phyloP scores from a whole-genome alignment of 495 filamentous ascomycete species.

The Zalerion maritima region DNA sequence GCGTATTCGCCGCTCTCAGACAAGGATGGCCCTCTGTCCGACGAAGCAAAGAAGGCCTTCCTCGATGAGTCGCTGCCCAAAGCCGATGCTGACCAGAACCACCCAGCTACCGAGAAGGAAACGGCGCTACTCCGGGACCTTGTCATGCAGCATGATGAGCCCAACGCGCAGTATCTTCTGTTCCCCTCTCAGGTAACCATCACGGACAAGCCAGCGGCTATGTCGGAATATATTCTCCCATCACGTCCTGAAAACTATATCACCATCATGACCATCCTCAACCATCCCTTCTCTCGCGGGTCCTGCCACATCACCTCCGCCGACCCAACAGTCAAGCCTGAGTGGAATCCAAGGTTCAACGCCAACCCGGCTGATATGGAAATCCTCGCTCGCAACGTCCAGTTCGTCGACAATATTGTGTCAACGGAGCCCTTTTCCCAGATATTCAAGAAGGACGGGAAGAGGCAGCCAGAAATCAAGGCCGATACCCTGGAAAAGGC shows the following conservation, averaged over 20 bases:
- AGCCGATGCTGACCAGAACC: constrained; percentile 1
- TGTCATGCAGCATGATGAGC: constrained; percentile 13
- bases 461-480: constrained; percentile 11
- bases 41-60: constrained; percentile 13
- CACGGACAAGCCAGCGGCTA: constrained; percentile 15
- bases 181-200: constrained; percentile 22
- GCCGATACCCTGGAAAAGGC: constrained; percentile 20
- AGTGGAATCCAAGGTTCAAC: constrained; percentile 41
- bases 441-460: constrained; percentile 18
- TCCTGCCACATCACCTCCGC: constrained; percentile 37
- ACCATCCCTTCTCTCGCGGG: constrained; percentile 42
- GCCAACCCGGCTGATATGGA: constrained; percentile 36
- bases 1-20: constrained; percentile 29
- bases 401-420: constrained; percentile 30
- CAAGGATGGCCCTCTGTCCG: constrained; percentile 16
- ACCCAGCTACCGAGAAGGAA: constrained; percentile 9
- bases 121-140: constrained; percentile 18
- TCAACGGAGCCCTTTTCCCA: constrained; percentile 22
- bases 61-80: constrained; percentile 13
- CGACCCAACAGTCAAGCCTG: constrained; percentile 19
- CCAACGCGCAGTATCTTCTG: constrained; percentile 24
- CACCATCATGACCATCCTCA: constrained; percentile 24
- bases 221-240: constrained; percentile 21
- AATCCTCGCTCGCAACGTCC: constrained; percentile 29
- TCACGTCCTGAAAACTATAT: constrained; percentile 22